Evolutionary conservation across 2,329 filamentous ascomycete genomes (phyloP), one percentile per base, ranked within the genome.

Genomic region (Pseudopyrenochaeta lycopersici): DNA sequence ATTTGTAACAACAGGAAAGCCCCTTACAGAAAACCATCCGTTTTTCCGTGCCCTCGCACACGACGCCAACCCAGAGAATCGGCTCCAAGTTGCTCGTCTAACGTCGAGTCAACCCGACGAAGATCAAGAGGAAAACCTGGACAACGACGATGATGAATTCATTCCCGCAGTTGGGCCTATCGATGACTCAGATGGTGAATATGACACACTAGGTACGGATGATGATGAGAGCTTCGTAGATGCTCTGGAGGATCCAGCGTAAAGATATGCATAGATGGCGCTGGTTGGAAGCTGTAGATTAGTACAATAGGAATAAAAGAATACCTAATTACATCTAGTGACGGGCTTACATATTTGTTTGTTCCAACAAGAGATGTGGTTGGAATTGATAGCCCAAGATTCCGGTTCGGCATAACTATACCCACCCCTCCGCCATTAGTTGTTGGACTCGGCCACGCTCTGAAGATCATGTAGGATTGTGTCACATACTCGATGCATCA

Each of bases 1-100:
- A 0, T 83, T 82, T 60, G 50, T 87, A 4, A 81, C 80, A 2
- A 81, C 82, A 11, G 82, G 84, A 11, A 84, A 83, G 54, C 64
- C 73, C 0, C 72, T 88, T 0, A 71, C 71, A 0, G 64, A 70
- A 4, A 75, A 75, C 11, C 84, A 87, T 46, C 72, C 81, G 0
- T 87, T 88, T 71, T 87, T 88, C 65, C 56, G 53, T 33, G 27
- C 36, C 10, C 20, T 54, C 18, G 29, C 33, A 0, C 33, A 43
- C 7, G 57, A 43, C 3, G 20, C 39, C 18, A 53, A 63, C 30
- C 43, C 52, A 14, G 46, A 54, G 10, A 53, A 59, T 4, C 57
- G 55, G 1, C 57, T 43, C 14, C 55, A 51, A 14, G 30, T 63
- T 18, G 62, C 60, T 9, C 55, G 55, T 21, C 35, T 50, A 12